phyloP scores from a whole-genome alignment of 2,329 filamentous ascomycete species.

The Aspergillus latus region DNA sequence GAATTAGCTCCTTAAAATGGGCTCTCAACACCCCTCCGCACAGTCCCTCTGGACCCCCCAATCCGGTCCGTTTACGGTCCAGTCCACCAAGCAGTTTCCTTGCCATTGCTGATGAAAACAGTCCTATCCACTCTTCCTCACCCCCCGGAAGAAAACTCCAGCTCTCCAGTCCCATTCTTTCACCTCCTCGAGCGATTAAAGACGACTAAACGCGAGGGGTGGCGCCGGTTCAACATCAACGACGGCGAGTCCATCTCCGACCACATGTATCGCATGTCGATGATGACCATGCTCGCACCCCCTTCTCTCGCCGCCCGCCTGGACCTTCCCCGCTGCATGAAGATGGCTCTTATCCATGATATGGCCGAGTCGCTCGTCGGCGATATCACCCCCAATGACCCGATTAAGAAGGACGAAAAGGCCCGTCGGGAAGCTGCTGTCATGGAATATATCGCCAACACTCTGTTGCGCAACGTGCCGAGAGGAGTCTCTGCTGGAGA shows the following conservation, averaged over 20 bases:
- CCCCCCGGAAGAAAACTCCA: slow-evolving; percentile 59
- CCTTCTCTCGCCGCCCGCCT: slow-evolving; percentile 68
- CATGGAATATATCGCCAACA: slow-evolving; percentile 84
- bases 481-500: slow-evolving; percentile 64
- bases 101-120: slow-evolving; percentile 26
- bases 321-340: slow-evolving; percentile 80
- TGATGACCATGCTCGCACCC: slow-evolving; percentile 91
- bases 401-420: slow-evolving; percentile 81
- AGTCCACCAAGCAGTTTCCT: background rate
- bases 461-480: slow-evolving; percentile 71
- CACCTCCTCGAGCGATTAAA: slow-evolving; percentile 92
- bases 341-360: slow-evolving; percentile 95
- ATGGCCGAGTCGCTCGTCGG: slow-evolving; percentile 96
- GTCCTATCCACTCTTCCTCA: slow-evolving; percentile 66
- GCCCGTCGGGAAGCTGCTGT: slow-evolving; percentile 79
- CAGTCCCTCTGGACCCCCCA: slow-evolving; percentile 35
- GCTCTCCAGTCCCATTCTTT: slow-evolving; percentile 85
- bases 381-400: slow-evolving; percentile 91
- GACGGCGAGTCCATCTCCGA: slow-evolving; percentile 86
- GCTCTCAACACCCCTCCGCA: slow-evolving; percentile 28
- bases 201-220: slow-evolving; percentile 94
- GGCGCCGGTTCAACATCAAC: slow-evolving; percentile 80
- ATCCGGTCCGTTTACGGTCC: slow-evolving; percentile 29
- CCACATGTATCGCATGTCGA: slow-evolving; percentile 99
- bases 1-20: slow-evolving; percentile 21